A percentile compares a stretch with the other conserved stretches of the same genome.
Conservation (phyloP, 2,329 filamentous ascomycete species). For the Diaporthe batatas region DNA sequence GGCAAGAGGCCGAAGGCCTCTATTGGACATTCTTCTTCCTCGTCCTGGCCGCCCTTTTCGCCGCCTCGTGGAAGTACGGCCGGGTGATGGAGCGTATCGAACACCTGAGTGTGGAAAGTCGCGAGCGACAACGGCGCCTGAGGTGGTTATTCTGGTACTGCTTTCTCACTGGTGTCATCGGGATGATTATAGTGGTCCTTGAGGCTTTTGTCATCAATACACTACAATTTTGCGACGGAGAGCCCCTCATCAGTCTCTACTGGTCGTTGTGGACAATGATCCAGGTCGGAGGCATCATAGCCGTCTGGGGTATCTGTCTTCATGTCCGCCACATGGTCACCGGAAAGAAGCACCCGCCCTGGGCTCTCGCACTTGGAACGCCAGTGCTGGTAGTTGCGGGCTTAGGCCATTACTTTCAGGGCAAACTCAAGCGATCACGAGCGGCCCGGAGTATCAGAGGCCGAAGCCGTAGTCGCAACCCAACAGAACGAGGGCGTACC, state of each 20-base stretch:
- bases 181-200: constrained; percentile 62
- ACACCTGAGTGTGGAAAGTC: constrained; percentile 19
- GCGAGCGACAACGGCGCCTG: constrained; percentile 54
- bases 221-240: constrained; percentile 71
- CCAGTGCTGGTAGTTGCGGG: constrained; percentile 71
- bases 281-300: constrained; percentile 69
- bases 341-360: constrained; percentile 67
- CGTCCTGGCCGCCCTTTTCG: constrained; percentile 37
- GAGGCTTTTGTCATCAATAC: constrained; percentile 68
- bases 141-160: constrained; percentile 59
- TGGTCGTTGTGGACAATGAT: constrained; percentile 74
- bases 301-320: constrained; percentile 69
- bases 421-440: constrained; percentile 48
- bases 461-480: constrained; percentile 41
- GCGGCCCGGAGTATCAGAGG: constrained; percentile 54
- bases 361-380: constrained; percentile 71
- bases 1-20: constrained; percentile 32
- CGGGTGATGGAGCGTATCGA: constrained; percentile 37
- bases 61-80: constrained; percentile 40
- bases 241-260: constrained; percentile 71
- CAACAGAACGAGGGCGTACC: constrained; percentile 26
- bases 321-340: constrained; percentile 64
- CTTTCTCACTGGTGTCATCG: constrained; percentile 58
- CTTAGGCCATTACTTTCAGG: constrained; percentile 63
- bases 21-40: constrained; percentile 40